phyloP scores from a whole-genome alignment of 106 monocot genomes.

The Allium cepa region DNA sequence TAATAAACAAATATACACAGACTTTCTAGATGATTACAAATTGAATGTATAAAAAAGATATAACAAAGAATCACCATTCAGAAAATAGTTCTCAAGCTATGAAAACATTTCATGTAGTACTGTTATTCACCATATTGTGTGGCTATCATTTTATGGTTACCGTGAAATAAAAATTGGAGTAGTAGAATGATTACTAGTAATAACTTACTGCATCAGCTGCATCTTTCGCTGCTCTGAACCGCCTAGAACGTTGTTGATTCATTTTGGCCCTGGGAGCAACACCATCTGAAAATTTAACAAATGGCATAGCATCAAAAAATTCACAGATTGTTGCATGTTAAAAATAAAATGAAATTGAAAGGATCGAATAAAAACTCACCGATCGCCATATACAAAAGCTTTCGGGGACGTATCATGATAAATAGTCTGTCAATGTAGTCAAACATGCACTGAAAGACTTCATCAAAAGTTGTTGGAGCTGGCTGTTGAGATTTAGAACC shows the following conservation, averaged over 20 bases:
- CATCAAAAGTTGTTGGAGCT: conserved; percentile 81
- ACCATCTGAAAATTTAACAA: conserved; percentile 56
- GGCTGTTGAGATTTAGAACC: conserved; percentile 38
- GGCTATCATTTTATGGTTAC: too few species aligned
- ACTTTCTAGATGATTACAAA: too few species aligned
- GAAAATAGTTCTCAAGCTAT: too few species aligned
- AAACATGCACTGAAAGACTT: conserved; percentile 99
- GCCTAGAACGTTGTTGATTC: conserved; percentile 99
- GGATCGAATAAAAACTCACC: conserved; percentile 41
- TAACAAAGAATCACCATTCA: too few species aligned
- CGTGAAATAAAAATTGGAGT: neutral
- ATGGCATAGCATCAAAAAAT: neutral
- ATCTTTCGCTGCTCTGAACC: conserved; percentile 99
- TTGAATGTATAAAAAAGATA: too few species aligned
- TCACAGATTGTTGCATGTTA: neutral
- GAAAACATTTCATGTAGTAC: too few species aligned
- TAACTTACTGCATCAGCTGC: conserved; percentile 81
- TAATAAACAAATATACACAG: too few species aligned
- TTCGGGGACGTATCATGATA: conserved; percentile 88
- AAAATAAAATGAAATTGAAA: neutral
- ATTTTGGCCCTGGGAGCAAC: conserved; percentile 99
- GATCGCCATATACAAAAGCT: conserved; percentile 93
- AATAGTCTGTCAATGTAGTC: conserved; percentile 98
- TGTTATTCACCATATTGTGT: too few species aligned
- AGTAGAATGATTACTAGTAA: neutral